These are phyloP conservation scores for Phytophthora uliginosa DNA, from an alignment of 352 stramenopile genomes.

Conservation along the genomic window DNA sequence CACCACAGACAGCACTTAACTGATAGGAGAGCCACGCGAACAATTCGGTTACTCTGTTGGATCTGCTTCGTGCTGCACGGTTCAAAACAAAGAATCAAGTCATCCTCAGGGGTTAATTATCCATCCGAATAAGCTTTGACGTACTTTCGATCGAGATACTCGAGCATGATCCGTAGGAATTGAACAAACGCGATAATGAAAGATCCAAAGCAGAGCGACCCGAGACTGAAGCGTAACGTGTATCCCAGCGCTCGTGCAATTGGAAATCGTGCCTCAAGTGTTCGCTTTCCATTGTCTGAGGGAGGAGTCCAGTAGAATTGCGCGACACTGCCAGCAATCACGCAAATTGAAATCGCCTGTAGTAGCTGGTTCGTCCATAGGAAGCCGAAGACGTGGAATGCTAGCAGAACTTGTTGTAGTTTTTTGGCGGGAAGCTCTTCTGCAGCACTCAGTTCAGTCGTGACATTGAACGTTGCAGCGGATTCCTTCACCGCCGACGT, in stretches of 20 bases:
- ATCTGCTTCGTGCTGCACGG: conserved; percentile 73
- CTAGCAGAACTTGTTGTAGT: conserved; percentile 66
- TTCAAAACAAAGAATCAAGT: background rate
- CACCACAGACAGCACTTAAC: conserved; percentile 96
- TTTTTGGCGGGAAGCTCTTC: conserved; percentile 49
- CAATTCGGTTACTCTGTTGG: conserved; percentile 74
- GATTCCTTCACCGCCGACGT: conserved; percentile 34
- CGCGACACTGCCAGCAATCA: conserved; percentile 92
- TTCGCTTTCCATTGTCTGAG: conserved; percentile 35
- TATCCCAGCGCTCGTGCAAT: conserved; percentile 68
- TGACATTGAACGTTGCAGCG: conserved; percentile 53
- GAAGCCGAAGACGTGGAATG: conserved; percentile 95
- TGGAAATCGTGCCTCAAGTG: conserved; percentile 66
- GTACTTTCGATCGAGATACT: conserved; percentile 96
- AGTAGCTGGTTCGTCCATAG: conserved; percentile 98
- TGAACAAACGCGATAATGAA: conserved; percentile 98
- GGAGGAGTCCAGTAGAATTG: conserved; percentile 94
- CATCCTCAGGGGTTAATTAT: background rate
- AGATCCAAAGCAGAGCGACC: conserved; percentile 97
- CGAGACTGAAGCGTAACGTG: conserved; percentile 92
- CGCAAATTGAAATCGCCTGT: conserved; percentile 95
- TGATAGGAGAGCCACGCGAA: conserved; percentile 87
- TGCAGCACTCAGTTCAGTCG: conserved; percentile 28
- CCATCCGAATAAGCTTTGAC: conserved; percentile 12
- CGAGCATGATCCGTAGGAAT: conserved; percentile 94